A percentile compares a stretch with the other conserved stretches of the same genome.
Evolutionary conservation across 2,329 filamentous ascomycete genomes (phyloP).

Genomic region (Epichloe glyceriae): DNA sequence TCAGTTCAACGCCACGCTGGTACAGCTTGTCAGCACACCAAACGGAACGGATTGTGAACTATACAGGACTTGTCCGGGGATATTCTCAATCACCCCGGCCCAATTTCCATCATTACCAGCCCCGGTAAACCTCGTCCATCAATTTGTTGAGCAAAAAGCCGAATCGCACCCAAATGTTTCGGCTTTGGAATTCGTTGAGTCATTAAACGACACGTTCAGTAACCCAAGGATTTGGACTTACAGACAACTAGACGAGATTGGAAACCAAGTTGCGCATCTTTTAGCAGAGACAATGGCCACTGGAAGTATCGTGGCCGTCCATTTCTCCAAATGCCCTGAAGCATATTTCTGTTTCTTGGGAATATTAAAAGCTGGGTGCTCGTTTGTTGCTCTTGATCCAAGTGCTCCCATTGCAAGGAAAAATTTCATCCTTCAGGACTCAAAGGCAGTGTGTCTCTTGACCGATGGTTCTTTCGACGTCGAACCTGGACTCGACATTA

Average conservation of each 20-base stretch:
- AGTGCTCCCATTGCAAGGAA: slow-evolving; percentile 60
- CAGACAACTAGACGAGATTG: slow-evolving; percentile 52
- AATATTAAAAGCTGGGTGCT: slow-evolving; percentile 68
- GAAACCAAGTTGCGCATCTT: slow-evolving; percentile 59
- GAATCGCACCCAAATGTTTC: slow-evolving; percentile 38
- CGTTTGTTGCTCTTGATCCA: slow-evolving; percentile 70
- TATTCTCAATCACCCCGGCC: slow-evolving; percentile 57
- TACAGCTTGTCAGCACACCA: slow-evolving; percentile 40
- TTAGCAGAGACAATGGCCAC: slow-evolving; percentile 36
- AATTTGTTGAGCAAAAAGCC: slow-evolving; percentile 61
- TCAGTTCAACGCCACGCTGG: slow-evolving; percentile 60
- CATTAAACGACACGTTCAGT: slow-evolving; percentile 33
- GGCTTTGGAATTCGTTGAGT: slow-evolving; percentile 64
- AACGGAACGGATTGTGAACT: slow-evolving; percentile 27
- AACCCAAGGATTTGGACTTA: slow-evolving; percentile 57
- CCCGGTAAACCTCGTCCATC: slow-evolving; percentile 51
- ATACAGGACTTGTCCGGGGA: slow-evolving; percentile 13
- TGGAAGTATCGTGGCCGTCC: slow-evolving; percentile 58
- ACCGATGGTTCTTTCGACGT: slow-evolving; percentile 26
- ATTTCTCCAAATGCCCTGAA: slow-evolving; percentile 75
- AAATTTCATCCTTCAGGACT: slow-evolving; percentile 66
- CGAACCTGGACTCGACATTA: background rate
- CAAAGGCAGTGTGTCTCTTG: slow-evolving; percentile 49
- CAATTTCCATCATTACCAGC: slow-evolving; percentile 43
- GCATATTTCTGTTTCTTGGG: slow-evolving; percentile 74